Base-by-base conservation (phyloP, 2,329 filamentous ascomycete species). In the Ophiostoma triangulosporum region DNA sequence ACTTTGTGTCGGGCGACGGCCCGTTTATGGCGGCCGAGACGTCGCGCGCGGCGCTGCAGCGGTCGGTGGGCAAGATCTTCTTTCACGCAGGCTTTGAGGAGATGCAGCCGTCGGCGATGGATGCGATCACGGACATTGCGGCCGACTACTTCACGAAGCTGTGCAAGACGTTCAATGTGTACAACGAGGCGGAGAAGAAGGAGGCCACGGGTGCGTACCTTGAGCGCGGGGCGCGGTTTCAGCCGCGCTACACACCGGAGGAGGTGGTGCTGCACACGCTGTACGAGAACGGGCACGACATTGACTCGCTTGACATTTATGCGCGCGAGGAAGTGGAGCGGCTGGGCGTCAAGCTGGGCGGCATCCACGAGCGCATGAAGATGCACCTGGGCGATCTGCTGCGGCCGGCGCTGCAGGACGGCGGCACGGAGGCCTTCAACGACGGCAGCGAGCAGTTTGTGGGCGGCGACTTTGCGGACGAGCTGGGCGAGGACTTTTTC, bases 401-500 rank as follows among this genome's bases (percentile, higher is more conserved):
- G 55, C 88, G 93, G 24, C 93, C 93, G 48, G 93, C 91, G 27
- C 77, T 98, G 51, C 78, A 81, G 38, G 87, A 95, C 62, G 81
- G 78, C 45, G 85, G 86, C 33, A 78, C 80, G 31, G 93, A 97
- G 64, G 87, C 89, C 6, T 98, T 98, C 74, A 88, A 94, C 58
- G 93, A 98, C 62, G 91, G 90, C 59, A 95, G 89, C 67, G 93
- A 98, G 59, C 93, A 97, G 65, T 98, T 97, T 61, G 83, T 96
- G 48, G 88, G 87, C 46, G 93, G 93, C 57, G 93, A 98, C 67
- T 98, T 98, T 66, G 93, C 93, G 0, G 93, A 96, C 65, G 93
- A 98, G 61, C 85, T 98, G 12, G 91, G 90, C 57, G 93, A 98
- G 72, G 93, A 98, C 70, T 98, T 96, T 77, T 98, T 98, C 64